Evolutionary conservation across 2,329 filamentous ascomycete genomes (phyloP).

Genomic region (Trichoderma citrinoviride): DNA sequence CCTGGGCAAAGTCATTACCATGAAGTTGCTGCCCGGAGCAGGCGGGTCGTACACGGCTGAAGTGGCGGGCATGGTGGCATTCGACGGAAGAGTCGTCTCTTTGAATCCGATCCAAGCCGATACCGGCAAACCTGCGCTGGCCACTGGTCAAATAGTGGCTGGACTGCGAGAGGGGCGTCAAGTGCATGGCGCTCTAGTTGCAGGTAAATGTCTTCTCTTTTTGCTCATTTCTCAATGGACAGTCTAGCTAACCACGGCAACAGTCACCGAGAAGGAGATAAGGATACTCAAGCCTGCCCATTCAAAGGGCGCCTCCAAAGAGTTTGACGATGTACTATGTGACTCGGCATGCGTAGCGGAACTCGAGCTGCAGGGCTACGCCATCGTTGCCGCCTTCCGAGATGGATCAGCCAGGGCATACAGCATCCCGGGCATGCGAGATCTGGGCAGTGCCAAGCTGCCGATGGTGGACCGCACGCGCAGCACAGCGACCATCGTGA

Average conservation of each 20-base stretch:
- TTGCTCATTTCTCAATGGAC: background rate
- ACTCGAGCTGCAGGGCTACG: conserved; percentile 71
- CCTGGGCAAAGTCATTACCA: conserved; percentile 77
- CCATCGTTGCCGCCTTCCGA: conserved; percentile 79
- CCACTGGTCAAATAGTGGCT: conserved; percentile 72
- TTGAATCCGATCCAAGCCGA: conserved; percentile 78
- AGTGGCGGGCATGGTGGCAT: conserved; percentile 63
- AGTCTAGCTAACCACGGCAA: conserved; percentile 30
- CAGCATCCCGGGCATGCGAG: conserved; percentile 82
- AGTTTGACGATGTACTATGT: conserved; percentile 80
- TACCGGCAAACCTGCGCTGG: conserved; percentile 70
- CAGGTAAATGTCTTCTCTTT: conserved; percentile 48
- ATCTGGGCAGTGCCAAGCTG: conserved; percentile 68
- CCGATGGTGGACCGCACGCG: conserved; percentile 71
- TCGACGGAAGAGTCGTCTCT: conserved; percentile 70
- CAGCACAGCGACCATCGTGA: conserved; percentile 67
- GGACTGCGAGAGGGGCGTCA: conserved; percentile 71
- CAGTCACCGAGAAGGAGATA: conserved; percentile 68
- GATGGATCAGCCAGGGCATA: conserved; percentile 78
- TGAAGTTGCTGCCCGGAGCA: conserved; percentile 80
- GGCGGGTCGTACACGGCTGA: conserved; percentile 66
- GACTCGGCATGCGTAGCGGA: conserved; percentile 76
- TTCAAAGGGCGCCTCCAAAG: conserved; percentile 86
- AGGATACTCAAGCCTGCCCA: conserved; percentile 83
- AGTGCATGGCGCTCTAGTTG: conserved; percentile 77